phyloP scores from a whole-genome alignment of 768 basidiomycete genomes.

The Mycena chlorophos region DNA sequence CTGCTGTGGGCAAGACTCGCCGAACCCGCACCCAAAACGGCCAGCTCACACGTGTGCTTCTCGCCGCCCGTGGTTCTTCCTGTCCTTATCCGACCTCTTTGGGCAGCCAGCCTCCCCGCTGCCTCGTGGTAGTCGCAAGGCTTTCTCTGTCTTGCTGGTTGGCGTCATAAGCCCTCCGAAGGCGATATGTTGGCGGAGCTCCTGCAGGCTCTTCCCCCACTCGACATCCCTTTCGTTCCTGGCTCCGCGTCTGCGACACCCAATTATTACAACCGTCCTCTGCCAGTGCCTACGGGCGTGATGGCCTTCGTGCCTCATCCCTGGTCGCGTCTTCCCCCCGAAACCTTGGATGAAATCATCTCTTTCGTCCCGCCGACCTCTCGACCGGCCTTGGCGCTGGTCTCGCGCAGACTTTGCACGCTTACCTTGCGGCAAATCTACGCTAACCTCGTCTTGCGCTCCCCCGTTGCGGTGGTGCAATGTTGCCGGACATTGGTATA shows the following conservation, averaged over 20 bases:
- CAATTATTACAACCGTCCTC: background rate
- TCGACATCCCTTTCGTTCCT: slow-evolving; percentile 4
- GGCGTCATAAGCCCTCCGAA: slow-evolving; percentile 8
- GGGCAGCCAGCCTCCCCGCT: slow-evolving; percentile 17
- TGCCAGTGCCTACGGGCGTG: slow-evolving; percentile 13
- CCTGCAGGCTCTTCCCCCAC: slow-evolving; percentile 15
- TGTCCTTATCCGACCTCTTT: slow-evolving; percentile 2
- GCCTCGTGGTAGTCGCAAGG: slow-evolving; percentile 25
- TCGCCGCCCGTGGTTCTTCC: slow-evolving; percentile 11
- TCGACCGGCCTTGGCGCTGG: slow-evolving; percentile 34
- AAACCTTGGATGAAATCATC: slow-evolving; percentile 37
- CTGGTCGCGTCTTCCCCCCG: slow-evolving; percentile 31
- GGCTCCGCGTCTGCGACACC: slow-evolving; percentile 10
- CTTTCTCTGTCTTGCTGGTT: too few relatives aligned
- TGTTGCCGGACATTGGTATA: slow-evolving; percentile 36
- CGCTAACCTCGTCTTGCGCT: slow-evolving; percentile 31
- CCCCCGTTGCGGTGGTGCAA: slow-evolving; percentile 30
- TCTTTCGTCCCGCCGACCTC: slow-evolving; percentile 28
- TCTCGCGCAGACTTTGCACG: slow-evolving; percentile 35
- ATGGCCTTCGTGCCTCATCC: slow-evolving; percentile 5
- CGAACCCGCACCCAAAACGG: too few relatives aligned
- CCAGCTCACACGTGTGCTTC: slow-evolving; percentile 2
- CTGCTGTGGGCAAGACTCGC: too few relatives aligned
- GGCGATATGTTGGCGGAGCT: slow-evolving; percentile 12
- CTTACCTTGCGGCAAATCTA: slow-evolving; percentile 36